Base-by-base conservation (phyloP, 163 green algal genomes). In the Chlamydomonas reinhardtii region DNA sequence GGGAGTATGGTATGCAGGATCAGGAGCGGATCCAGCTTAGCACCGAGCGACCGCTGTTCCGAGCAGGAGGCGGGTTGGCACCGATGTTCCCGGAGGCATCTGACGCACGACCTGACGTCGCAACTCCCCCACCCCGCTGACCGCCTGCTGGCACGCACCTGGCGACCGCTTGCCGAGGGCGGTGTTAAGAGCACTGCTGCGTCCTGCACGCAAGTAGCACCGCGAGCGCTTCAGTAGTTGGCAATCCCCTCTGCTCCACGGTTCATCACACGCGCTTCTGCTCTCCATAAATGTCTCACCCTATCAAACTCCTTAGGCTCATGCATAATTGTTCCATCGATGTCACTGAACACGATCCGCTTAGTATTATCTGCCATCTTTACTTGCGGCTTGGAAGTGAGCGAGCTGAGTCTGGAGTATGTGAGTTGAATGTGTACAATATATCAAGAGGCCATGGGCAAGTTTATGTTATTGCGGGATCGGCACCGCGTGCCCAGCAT, bases 301-400 rank as follows among this genome's bases (percentile, higher is more conserved):
- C 66, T 43, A 64, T 89, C 84, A 0, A 31, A 35, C 34, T 76
- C 73, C 37, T 76, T 72, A 0, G 82, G 88, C 31, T 91, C 76
- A 27, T 91, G 88, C 88, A 91, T 90, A 20, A 90, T 90, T 0
- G 88, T 90, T 64, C 88, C 88, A 88, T 91, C 88, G 25, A 91
- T 91, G 56, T 91, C 83, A 22, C 31, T 74, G 54, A 90, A 91
- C 4, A 76, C 48, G 6, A 85, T 74, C 1, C 64, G 86, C 27
- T n/a, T 59, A 31, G 64, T 34, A 2, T 62, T 34, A 2, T 62
- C 39, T 35, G 24, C 62, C 79, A 78, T 85, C 0, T 15, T 43
- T 37, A 35, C 69, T 56, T 16, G 20, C 37, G 31, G n/a, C n/a
- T n/a, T 27, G 25, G 4, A 9, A 37, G 6, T 37, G 0, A 48